These are phyloP conservation scores for Coelastrella sp. DNA, from an alignment of 139 green algal species.

Conservation along the genomic window DNA sequence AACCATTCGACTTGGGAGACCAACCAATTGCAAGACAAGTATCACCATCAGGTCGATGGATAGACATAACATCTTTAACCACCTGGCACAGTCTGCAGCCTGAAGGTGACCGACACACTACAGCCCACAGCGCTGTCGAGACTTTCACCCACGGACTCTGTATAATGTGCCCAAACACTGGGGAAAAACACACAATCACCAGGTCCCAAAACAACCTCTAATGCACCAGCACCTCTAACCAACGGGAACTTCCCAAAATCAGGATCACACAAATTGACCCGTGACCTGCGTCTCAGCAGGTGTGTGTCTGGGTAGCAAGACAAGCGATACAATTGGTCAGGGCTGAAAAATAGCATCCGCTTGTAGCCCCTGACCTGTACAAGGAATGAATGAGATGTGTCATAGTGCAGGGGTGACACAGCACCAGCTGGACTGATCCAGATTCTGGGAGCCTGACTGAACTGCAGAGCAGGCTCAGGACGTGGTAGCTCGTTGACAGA, in stretches of 20 bases:
- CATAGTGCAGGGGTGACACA: slow-evolving; percentile 65
- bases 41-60: too few relatives aligned
- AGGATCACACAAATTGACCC: slow-evolving; percentile 46
- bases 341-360: slow-evolving; percentile 61
- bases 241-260: slow-evolving; percentile 41
- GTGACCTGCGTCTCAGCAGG: slow-evolving; percentile 52
- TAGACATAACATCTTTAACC: too few relatives aligned
- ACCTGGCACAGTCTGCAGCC: not conserved
- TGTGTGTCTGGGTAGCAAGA: slow-evolving; percentile 59
- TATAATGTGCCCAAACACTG: slow-evolving; percentile 65
- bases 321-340: slow-evolving; percentile 46
- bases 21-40: too few relatives aligned
- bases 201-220: slow-evolving; percentile 61
- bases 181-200: slow-evolving; percentile 70
- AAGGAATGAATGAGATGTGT: slow-evolving; percentile 56
- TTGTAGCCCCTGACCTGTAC: slow-evolving; percentile 58
- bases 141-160: slow-evolving; percentile 48
- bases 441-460: slow-evolving; percentile 52
- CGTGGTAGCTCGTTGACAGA: too few relatives aligned
- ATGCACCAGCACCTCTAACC: slow-evolving; percentile 11
- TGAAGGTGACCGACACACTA: slow-evolving; percentile 4
- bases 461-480: not conserved
- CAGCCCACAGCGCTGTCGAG: not conserved
- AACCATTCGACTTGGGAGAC: too few relatives aligned
- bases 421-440: slow-evolving; percentile 57